Conservation (phyloP, 1,284 basidiomycete genomes). For the Cutaneotrichosporon sp. region DNA sequence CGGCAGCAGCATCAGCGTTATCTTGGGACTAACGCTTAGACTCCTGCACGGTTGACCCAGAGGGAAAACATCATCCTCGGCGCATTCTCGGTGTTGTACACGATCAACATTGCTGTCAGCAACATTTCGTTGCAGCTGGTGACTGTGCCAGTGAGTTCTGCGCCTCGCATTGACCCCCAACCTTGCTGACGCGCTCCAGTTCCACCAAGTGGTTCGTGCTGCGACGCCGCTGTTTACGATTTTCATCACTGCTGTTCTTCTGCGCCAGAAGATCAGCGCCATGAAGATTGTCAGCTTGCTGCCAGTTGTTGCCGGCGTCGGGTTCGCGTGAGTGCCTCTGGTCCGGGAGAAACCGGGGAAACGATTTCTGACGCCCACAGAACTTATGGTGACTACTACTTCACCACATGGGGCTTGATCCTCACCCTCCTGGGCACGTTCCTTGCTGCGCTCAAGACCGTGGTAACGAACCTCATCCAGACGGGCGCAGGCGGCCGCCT, state of each 20-base stretch:
- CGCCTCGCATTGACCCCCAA: not conserved
- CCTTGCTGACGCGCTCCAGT: conserved; percentile 56
- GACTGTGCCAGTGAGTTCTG: conserved; percentile 75
- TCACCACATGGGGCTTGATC: conserved; percentile 73
- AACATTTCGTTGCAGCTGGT: conserved; percentile 84
- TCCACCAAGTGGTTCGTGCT: conserved; percentile 93
- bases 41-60: conserved; percentile 60
- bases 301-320: conserved; percentile 87
- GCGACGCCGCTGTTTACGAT: conserved; percentile 88
- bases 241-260: conserved; percentile 62
- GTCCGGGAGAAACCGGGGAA: not conserved
- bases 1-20: not conserved
- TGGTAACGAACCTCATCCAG: conserved; percentile 78
- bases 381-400: conserved; percentile 91
- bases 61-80: conserved; percentile 66
- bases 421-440: conserved; percentile 83
- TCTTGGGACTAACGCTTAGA: conserved; percentile 32
- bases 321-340: conserved; percentile 68
- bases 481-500: conserved; percentile 52
- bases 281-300: conserved; percentile 71
- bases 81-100: conserved; percentile 81
- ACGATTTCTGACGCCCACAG: conserved; percentile 51
- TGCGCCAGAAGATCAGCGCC: conserved; percentile 50
- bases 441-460: conserved; percentile 85
- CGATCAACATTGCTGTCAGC: conserved; percentile 87